Evolutionary conservation across 805 yeast species (phyloP), one percentile per base, ranked within the genome.

Genomic region (Candida palmyrensis): DNA sequence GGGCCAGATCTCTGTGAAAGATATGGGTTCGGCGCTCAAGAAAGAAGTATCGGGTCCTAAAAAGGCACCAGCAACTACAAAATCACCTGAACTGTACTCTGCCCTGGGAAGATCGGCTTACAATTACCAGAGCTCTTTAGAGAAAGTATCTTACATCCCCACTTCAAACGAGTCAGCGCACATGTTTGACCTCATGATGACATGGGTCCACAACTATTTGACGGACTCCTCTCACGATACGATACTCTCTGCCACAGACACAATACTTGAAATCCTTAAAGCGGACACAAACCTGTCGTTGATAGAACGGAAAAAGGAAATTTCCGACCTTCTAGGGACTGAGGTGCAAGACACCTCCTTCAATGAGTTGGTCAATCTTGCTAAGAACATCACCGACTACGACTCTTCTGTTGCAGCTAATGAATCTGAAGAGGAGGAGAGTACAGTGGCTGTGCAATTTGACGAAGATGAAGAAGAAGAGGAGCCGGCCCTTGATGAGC

Each of bases 171-270:
- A 68, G 13, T 79, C 77, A 11, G 53, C 66, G 2, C 64, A 60
- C 19, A 53, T 64, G 0, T 82, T 78, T 51, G 81, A 77, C 27
- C 51, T 64, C 27, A 63, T 87, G n/a, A 57, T 82, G 39, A 53
- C 72, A 0, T 76, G 84, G 77, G 73, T 83, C 3, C 66, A 72
- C 5, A 52, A 59, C 2, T 61, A 66, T 12, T 56, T 83, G 25
- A 82, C 80, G 9, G 97, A 88, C 51, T 74, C 84, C n/a, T 75
- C 89, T 6, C 87, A 82, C 36, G 84, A 77, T 27, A 73, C 78
- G 2, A 68, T 87, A 2, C 51, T 77, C 14, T 80, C 92, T 3
- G 84, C 88, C 4, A 75, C 86, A 2, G 92, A 84, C 50, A 62
- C 79, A 3, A 49, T 79, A 0, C 45, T 85, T 25, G 81, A 73